Conservation (phyloP, 2,329 filamentous ascomycete species). For the Tolypocladium endophyticum region DNA sequence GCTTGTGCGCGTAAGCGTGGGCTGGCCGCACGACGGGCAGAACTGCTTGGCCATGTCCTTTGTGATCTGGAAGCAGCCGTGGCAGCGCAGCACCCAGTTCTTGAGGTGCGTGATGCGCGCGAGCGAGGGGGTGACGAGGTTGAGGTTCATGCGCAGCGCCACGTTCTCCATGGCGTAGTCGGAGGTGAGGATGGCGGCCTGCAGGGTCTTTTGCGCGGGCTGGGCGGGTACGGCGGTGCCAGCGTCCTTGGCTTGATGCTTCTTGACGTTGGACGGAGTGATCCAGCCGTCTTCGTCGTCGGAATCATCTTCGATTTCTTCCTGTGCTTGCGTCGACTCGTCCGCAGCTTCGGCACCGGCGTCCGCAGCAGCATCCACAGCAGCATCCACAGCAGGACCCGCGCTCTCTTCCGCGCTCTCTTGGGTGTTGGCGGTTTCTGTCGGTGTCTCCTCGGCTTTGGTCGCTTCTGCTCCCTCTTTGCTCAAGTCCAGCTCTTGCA, state of each 20-base stretch:
- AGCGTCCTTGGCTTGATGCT: conserved; percentile 63
- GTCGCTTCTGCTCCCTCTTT: conserved; percentile 1
- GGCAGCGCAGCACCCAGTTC: conserved; percentile 84
- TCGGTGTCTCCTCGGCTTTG: background rate
- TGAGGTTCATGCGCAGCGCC: conserved; percentile 85
- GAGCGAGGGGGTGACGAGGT: conserved; percentile 70
- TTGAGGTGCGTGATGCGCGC: conserved; percentile 76
- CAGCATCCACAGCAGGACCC: background rate
- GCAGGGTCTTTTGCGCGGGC: conserved; percentile 53
- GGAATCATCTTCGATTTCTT: conserved; percentile 30
- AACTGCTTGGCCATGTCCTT: conserved; percentile 85
- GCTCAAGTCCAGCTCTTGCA: conserved; percentile 13
- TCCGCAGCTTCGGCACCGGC: conserved; percentile 6
- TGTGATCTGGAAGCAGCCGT: conserved; percentile 80
- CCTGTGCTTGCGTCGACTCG: conserved; percentile 14
- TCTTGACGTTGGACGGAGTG: conserved; percentile 83
- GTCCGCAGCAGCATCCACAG: background rate
- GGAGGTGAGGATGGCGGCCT: conserved; percentile 85
- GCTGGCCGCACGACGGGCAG: conserved; percentile 81
- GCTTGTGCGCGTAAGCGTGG: conserved; percentile 72
- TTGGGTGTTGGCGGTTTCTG: background rate
- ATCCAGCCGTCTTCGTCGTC: conserved; percentile 75
- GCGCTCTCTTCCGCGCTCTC: background rate
- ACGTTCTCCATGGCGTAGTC: conserved; percentile 99
- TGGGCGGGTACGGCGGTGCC: conserved; percentile 31